Percentiles rank a stretch among this genome's conserved stretches.
Conservation (phyloP, 1,284 basidiomycete genomes). For the Moesziomyces parantarcticus region DNA sequence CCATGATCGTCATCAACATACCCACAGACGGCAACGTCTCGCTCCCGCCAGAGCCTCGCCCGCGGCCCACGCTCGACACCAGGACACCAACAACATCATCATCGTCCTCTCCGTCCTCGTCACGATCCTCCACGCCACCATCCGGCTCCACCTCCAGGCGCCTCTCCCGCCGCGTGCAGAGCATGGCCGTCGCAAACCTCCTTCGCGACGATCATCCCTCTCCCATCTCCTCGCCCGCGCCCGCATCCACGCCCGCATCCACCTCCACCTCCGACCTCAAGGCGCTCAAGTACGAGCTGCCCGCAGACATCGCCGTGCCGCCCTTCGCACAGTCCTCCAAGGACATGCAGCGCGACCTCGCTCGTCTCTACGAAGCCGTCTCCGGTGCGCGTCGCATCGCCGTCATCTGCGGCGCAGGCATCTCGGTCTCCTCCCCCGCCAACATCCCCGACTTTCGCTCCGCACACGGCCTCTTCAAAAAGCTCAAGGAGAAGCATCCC, state of each 20-base stretch:
- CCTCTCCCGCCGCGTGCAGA: slow-evolving; percentile 42
- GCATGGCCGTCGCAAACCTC: slow-evolving; percentile 37
- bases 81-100: slow-evolving; percentile 9
- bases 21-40: slow-evolving; percentile 23
- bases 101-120: slow-evolving; percentile 5
- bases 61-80: slow-evolving; percentile 13
- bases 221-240: neutral
- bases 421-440: slow-evolving; percentile 80
- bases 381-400: slow-evolving; percentile 83
- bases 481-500: slow-evolving; percentile 80
- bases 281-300: slow-evolving; percentile 52
- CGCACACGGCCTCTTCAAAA: slow-evolving; percentile 81
- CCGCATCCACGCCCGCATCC: neutral
- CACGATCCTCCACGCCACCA: slow-evolving; percentile 16
- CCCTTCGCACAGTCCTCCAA: slow-evolving; percentile 46
- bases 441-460: slow-evolving; percentile 94
- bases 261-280: slow-evolving; percentile 43
- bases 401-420: slow-evolving; percentile 88
- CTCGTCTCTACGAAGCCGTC: slow-evolving; percentile 71
- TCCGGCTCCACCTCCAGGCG: slow-evolving; percentile 22
- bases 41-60: slow-evolving; percentile 42
- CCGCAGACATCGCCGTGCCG: slow-evolving; percentile 43
- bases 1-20: slow-evolving; percentile 47
- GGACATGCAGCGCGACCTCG: slow-evolving; percentile 58
- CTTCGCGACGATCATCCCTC: slow-evolving; percentile 20